Evolutionary conservation across 495 filamentous ascomycete genomes (phyloP), one percentile per base, ranked within the genome.

Genomic region (Trichoderma virens): DNA sequence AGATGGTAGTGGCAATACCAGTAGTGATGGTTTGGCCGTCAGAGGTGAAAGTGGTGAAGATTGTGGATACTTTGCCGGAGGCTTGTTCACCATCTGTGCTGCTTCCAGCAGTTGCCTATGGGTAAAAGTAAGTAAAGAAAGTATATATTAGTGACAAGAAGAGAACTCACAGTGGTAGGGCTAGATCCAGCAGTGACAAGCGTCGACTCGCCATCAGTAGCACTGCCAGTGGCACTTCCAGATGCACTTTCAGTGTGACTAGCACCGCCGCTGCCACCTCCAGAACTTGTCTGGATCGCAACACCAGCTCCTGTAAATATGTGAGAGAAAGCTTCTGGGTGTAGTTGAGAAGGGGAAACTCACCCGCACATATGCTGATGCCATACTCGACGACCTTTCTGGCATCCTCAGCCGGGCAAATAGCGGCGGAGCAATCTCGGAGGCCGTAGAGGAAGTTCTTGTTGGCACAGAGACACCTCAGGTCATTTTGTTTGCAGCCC

Each of bases 351-450:
- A 35, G 16, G n/a, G n/a, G 3, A 1, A 13, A 67, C 71, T 59
- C 70, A 69, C 68, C 54, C 47, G 70, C 67, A 63, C 77, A 79
- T 60, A 72, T 67, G 45, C 68, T 65, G 64, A 73, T 67, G 54
- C 68, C 76, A 65, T 74, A 78, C 47, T 64, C 28, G 66, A 79
- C 70, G 43, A 71, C 71, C 16, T 65, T 63, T 45, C 70, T 65
- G 60, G 74, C 72, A 2, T 66, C 62, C n/a, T 65, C 65, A 7
- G 71, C 65, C 35, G 70, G 62, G 79, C 91, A 95, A 61, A 83
- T 80, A 75, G 88, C 73, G 64, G 77, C 73, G 61, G 89, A 83
- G 82, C 91, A 96, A 77, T 96, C 91, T 59, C 84, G 87, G 65
- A 96, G 79, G 71, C 91, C 91, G 70, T 85, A 89, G 65, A 74